Evolutionary conservation across 352 stramenopile genomes (phyloP), one percentile per base, ranked within the genome.

Genomic region (Paralagenidium karlingii): DNA sequence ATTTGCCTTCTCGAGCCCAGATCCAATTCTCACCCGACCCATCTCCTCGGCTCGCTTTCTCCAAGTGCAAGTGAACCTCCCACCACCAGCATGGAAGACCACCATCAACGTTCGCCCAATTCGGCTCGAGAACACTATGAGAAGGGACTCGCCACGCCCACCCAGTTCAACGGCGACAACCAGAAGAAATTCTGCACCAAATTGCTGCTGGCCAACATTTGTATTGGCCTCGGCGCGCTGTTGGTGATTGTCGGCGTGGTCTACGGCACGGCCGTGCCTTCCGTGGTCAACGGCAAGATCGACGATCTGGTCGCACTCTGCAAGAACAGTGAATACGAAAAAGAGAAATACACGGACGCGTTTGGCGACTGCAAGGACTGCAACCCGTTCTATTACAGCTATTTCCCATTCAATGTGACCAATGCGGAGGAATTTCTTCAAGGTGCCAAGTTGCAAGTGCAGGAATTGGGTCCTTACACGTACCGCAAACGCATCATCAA

Each of bases 281-380:
- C 53, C 11, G 66, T 77, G 49, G 50, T 84, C 19, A 43, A 69
- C 58, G 60, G 40, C 13, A 57, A 64, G 40, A 41, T 78, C 22
- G 62, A 77, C 26, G 48, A 50, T 21, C 60, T 59, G 12, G 51
- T 80, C 5, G 39, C 54, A 15, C 52, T 47, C 11, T 87, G 74
- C 51, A 60, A 55, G 13, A 42, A 49, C 21, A 15, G 49, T 9
- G 58, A 69, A n/a, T n/a, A n/a, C n/a, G n/a, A n/a, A n/a, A 67
- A 79, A 29, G 47, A 63, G 24, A 38, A 32, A 10, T 87, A 69
- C 41, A 47, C 50, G 4, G 70, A 84, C 43, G 43, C 45, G 29
- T 84, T 81, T 54, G 64, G 69, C 46, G 68, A 87, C 58, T 87
- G 74, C 46, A 55, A 80, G 10, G 68, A 81, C 44, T 87, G 74